Percentiles rank a stretch among this genome's conserved stretches.
These are phyloP conservation scores for Tuber magnatum DNA, from an alignment of 495 filamentous ascomycete species.

Conservation along the genomic window DNA sequence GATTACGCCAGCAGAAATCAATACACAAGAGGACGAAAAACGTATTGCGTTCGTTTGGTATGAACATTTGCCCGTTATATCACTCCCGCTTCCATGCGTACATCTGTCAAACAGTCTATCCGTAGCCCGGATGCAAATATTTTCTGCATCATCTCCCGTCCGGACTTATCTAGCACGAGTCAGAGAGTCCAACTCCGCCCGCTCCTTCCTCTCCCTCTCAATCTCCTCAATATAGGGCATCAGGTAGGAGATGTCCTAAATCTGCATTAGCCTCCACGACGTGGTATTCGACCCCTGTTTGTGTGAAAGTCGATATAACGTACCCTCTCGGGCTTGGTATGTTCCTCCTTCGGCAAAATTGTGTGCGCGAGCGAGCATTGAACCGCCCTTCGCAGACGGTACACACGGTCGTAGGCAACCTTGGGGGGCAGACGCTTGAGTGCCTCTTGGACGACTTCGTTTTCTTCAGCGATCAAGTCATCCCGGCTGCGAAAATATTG, in stretches of 20 bases:
- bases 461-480: conserved; percentile 88
- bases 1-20: neutral
- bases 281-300: conserved; percentile 44
- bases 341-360: conserved; percentile 71
- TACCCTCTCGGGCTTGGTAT: conserved; percentile 70
- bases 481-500: conserved; percentile 57
- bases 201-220: conserved; percentile 73
- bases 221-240: conserved; percentile 74
- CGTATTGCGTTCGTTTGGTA: conserved; percentile 14
- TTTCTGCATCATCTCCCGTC: neutral
- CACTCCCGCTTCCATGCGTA: neutral
- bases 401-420: conserved; percentile 92
- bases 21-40: neutral
- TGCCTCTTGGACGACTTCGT: conserved; percentile 72
- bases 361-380: conserved; percentile 86
- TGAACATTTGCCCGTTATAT: conserved; percentile 2
- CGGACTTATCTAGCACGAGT: conserved; percentile 41
- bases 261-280: conserved; percentile 29
- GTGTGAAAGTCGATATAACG: conserved; percentile 28
- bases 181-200: conserved; percentile 74
- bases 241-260: conserved; percentile 71
- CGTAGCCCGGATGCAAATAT: neutral
- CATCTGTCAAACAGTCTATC: neutral
- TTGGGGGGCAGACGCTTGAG: conserved; percentile 83
- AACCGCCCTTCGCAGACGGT: conserved; percentile 88